Evolutionary conservation across 371 early-diverging fungal genomes (phyloP), one percentile per base, ranked within the genome.

Genomic region (Nematocida ironsii): DNA sequence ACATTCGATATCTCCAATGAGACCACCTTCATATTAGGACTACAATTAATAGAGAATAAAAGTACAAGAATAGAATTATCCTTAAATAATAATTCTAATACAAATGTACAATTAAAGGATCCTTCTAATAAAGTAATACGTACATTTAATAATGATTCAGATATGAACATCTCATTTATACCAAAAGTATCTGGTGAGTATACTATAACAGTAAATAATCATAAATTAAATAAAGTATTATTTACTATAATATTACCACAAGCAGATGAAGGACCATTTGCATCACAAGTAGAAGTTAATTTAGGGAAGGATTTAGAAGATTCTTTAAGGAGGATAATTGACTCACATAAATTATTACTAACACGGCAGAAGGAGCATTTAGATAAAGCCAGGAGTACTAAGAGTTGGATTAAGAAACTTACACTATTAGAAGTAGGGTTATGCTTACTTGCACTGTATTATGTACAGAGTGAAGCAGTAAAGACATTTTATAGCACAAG

Each of bases 351-450:
- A 40, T 18, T 25, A 20, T 57, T 78, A 5, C 72, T 78, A 0
- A 16, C n/a, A 42, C 44, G 80, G 39, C 80, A 78, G 57, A 68
- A 5, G 6, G 47, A 48, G 57, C 80, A 78, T 58, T 71, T 78
- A 27, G 61, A 68, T 27, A 45, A 55, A 48, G 80, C 80, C 1
- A 78, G 60, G 42, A 58, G 18, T 60, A 78, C 80, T 13, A 78
- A 78, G 71, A 54, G 70, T n/a, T 78, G 80, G 80, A 78, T 78
- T 27, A 78, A 56, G 40, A 78, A 78, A 25, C 69, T 78, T 18
- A 78, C 80, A 6, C 16, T 78, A 1, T 54, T 78, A 33, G 80
- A 78, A 42, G 54, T 78, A 33, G 5, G 44, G 3, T n/a, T 71
- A 20, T 78, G 80, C 45, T n/a, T 78, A n/a, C 33, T 70, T 16